phyloP scores from a whole-genome alignment of 2,329 filamentous ascomycete species.

The Periconia sp. region DNA sequence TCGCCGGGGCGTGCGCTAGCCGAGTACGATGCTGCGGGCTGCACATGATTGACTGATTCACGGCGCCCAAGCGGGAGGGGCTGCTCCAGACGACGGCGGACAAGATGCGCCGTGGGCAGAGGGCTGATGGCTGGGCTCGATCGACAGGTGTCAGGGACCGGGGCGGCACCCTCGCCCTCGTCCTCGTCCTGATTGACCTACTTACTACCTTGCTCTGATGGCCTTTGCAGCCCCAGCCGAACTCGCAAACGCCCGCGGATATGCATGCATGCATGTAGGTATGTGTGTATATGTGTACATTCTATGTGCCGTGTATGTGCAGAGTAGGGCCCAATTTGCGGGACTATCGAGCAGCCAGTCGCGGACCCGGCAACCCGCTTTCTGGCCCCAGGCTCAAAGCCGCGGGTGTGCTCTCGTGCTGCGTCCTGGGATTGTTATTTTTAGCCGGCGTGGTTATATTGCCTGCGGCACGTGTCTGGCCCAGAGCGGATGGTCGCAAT shows the following conservation, averaged over 20 bases:
- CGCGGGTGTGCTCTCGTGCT: neutral
- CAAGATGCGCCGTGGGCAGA: conserved; percentile 2
- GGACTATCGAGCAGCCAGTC: conserved; percentile 19
- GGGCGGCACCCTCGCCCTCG: conserved; percentile 19
- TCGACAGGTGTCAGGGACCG: conserved; percentile 5
- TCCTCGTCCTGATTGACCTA: conserved; percentile 25
- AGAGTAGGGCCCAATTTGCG: too few relatives aligned
- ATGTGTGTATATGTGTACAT: too few relatives aligned
- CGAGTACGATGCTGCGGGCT: conserved; percentile 31
- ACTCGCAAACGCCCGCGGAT: too few relatives aligned
- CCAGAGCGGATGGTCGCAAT: conserved; percentile 32
- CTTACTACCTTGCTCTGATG: too few relatives aligned
- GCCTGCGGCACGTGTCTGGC: conserved; percentile 42
- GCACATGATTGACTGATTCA: conserved; percentile 39
- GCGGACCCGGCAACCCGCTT: conserved; percentile 29
- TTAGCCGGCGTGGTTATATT: conserved; percentile 37
- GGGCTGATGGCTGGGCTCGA: conserved; percentile 1
- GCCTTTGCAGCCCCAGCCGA: too few relatives aligned
- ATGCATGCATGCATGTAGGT: too few relatives aligned
- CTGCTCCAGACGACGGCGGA: conserved; percentile 25
- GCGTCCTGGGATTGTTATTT: conserved; percentile 31
- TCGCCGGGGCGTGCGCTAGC: conserved; percentile 30
- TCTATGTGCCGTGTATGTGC: too few relatives aligned
- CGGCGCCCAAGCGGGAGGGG: conserved; percentile 31
- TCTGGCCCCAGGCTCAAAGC: conserved; percentile 23